phyloP scores from a whole-genome alignment of 345 rosid species.

The Populus tremula region DNA sequence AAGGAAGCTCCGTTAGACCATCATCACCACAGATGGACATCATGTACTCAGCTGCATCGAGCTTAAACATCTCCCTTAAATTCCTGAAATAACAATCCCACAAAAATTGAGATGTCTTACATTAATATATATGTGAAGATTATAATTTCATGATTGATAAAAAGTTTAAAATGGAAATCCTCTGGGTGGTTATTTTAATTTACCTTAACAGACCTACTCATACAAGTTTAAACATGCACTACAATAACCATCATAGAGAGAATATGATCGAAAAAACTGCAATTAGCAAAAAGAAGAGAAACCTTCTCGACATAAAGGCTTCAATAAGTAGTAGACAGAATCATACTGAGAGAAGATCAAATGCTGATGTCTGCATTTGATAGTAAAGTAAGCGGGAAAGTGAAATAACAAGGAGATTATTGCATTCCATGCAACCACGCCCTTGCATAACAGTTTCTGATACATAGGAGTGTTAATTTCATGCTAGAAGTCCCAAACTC shows the following conservation, averaged over 20 bases:
- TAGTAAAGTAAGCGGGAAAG: not conserved
- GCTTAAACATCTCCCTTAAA: constrained; percentile 91
- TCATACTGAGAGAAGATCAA: not conserved
- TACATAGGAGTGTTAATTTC: not conserved
- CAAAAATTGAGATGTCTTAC: constrained; percentile 5
- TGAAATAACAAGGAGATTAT: not conserved
- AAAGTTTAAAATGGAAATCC: not conserved
- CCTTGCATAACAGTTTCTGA: not conserved
- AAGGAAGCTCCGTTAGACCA: constrained; percentile 75
- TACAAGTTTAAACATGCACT: not conserved
- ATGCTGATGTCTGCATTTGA: not conserved
- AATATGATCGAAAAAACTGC: not conserved
- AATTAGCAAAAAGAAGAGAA: not conserved
- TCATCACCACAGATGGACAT: constrained; percentile 98
- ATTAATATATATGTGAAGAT: too few species aligned
- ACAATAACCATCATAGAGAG: not conserved
- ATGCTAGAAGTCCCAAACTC: not conserved
- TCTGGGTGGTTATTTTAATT: not conserved
- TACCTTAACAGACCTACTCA: not conserved
- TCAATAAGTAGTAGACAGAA: not conserved
- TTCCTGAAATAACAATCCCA: constrained; percentile 50
- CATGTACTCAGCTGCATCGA: constrained; percentile 98
- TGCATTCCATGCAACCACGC: not conserved
- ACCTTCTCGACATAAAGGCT: not conserved
- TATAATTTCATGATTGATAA: too few species aligned